A percentile compares a stretch with the other conserved stretches of the same genome.
Conservation (phyloP, 2,329 filamentous ascomycete species). For the Amylocarpus encephaloides region DNA sequence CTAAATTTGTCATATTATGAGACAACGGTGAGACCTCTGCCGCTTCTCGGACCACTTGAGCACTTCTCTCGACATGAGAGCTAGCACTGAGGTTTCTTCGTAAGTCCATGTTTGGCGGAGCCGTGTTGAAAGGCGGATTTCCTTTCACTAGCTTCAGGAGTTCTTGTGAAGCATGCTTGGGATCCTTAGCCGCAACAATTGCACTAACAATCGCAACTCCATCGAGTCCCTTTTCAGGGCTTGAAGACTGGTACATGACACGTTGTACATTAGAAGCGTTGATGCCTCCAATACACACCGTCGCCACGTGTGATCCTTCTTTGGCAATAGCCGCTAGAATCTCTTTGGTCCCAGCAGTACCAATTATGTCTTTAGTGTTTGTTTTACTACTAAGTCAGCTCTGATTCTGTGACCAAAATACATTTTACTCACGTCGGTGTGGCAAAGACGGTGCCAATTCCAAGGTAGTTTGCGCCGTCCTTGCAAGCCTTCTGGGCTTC, state of each 20-base stretch:
- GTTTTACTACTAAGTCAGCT: slow-evolving; percentile 56
- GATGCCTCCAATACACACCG: slow-evolving; percentile 86
- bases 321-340: slow-evolving; percentile 55
- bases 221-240: slow-evolving; percentile 54
- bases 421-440: slow-evolving; percentile 60
- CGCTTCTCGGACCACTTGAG: slow-evolving; percentile 51
- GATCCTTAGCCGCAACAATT: slow-evolving; percentile 67
- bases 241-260: slow-evolving; percentile 63
- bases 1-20: slow-evolving; percentile 96
- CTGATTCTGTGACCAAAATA: neutral
- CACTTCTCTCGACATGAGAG: slow-evolving; percentile 20
- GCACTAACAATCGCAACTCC: slow-evolving; percentile 88
- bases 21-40: slow-evolving; percentile 63
- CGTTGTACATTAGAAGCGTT: slow-evolving; percentile 69
- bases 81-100: slow-evolving; percentile 22
- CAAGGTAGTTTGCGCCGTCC: slow-evolving; percentile 82
- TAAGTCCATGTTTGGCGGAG: slow-evolving; percentile 7
- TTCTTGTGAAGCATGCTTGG: slow-evolving; percentile 53
- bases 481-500: slow-evolving; percentile 68
- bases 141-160: slow-evolving; percentile 49
- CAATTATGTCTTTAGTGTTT: slow-evolving; percentile 77
- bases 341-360: slow-evolving; percentile 60
- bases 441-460: slow-evolving; percentile 82
- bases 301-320: slow-evolving; percentile 40
- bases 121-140: slow-evolving; percentile 25